Conservation (phyloP, 768 basidiomycete genomes). For the Sporobolomyces pararoseus region DNA sequence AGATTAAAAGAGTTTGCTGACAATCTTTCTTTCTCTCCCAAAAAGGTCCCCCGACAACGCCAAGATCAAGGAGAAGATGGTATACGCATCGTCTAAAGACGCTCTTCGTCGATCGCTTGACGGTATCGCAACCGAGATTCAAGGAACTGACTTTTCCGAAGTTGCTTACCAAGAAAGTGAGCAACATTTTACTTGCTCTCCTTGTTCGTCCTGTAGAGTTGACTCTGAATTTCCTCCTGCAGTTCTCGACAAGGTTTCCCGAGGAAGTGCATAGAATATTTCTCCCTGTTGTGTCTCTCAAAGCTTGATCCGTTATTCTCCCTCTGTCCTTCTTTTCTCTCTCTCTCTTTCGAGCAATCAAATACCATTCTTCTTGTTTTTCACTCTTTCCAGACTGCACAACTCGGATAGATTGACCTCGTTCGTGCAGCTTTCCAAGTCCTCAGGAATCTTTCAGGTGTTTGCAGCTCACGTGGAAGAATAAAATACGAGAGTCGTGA, state of each 20-base stretch:
- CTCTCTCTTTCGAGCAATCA: no score
- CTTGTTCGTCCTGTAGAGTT: neutral
- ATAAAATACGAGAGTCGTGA: no score
- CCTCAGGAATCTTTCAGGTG: no score
- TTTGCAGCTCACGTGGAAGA: no score
- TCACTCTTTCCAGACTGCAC: no score
- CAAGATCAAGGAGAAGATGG: slow-evolving; percentile 87
- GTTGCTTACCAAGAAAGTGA: slow-evolving; percentile 67
- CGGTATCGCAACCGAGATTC: slow-evolving; percentile 76
- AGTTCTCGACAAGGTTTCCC: slow-evolving; percentile 48
- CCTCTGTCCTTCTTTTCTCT: no score
- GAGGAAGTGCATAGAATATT: slow-evolving; percentile 39
- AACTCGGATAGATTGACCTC: no score
- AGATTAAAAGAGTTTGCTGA: no score
- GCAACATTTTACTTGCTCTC: slow-evolving; percentile 34
- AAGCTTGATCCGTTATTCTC: no score
- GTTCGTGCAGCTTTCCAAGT: no score
- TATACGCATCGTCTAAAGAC: slow-evolving; percentile 82
- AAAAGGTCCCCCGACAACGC: slow-evolving; percentile 79
- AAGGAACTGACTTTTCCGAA: slow-evolving; percentile 75
- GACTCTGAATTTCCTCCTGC: neutral
- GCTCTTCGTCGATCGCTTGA: slow-evolving; percentile 67
- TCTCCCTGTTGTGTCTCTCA: no score
- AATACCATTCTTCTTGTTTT: no score
- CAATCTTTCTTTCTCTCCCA: neutral